Base-by-base conservation (phyloP, 306 rosid species). In the Quercus bicolor region DNA sequence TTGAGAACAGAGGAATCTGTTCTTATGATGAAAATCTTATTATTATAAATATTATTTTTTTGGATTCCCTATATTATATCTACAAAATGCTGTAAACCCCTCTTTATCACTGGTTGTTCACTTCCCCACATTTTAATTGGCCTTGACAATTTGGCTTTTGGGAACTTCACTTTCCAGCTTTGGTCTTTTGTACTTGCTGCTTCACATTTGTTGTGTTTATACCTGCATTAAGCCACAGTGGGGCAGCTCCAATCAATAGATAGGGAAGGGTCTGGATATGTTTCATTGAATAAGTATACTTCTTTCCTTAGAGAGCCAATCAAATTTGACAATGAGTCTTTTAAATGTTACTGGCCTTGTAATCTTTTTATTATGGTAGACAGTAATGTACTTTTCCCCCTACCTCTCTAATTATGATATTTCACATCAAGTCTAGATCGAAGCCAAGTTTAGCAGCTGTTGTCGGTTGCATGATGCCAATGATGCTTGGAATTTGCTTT, bases 401-500 rank as follows among this genome's bases (percentile, higher is more conserved):
- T 18, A 12, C 33, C 31, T 56, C 16, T 8, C 37, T 15, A 23
- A 33, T 66, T 75, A 23, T 60, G 24, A 4, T 64, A 4, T 53
- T 40, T 72, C 29, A 3, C 4, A 19, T 81, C 7, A 68, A 60
- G 57, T 28, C 21, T 86, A 93, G 98, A 76, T 94, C 98, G 75
- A 94, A 89, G 86, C 86, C 85, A 75, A 94, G 98, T 75, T 56
- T 83, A 54, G 96, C 98, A 6, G 93, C 98, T 70, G 70, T 81
- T n/a, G 68, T 94, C 56, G 98, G 97, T 57, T 94, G 98, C 72
- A 77, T 94, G 94, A 80, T 84, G 86, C 97, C 94, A 5, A 82
- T 88, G 89, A 87, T 92, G 94, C 85, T 92, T 70, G 98, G 97
- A 72, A 59, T 90, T 70, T 94, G 98, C 82, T 94, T 92, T 87